Conservation (phyloP, 345 rosid species). For the Mallotus nudiflorus region DNA sequence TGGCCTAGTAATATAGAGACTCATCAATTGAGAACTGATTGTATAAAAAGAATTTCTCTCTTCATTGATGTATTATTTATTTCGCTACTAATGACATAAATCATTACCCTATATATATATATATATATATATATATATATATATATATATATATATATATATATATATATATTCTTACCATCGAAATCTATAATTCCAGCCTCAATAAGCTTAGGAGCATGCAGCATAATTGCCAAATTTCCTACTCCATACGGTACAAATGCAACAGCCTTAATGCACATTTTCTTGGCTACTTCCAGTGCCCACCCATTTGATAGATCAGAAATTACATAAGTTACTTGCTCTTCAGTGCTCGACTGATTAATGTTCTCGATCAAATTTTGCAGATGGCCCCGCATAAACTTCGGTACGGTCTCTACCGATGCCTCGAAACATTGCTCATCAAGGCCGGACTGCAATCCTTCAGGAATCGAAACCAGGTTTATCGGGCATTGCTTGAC, state of each 20-base stretch:
- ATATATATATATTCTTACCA: slow-evolving; percentile 21
- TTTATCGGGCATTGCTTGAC: neutral
- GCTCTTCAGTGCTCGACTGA: neutral
- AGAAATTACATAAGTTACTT: neutral
- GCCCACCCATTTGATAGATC: neutral
- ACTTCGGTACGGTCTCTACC: no score
- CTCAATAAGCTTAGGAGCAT: slow-evolving; percentile 19
- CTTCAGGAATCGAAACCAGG: neutral
- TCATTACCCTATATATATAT: no score
- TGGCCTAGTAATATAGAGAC: no score
- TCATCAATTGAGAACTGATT: no score
- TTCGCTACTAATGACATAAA: no score
- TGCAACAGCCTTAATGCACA: neutral
- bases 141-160: no score
- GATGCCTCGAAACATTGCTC: neutral
- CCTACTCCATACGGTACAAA: neutral
- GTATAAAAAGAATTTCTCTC: no score
- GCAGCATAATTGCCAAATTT: slow-evolving; percentile 17
- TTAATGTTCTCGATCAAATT: neutral
- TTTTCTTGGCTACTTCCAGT: neutral
- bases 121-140: no score
- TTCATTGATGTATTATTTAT: no score
- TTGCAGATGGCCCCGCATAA: neutral
- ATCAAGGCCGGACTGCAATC: neutral
- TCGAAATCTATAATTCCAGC: slow-evolving; percentile 20